Evolutionary conservation across 768 basidiomycete species (phyloP).

Genomic region (Pisolithus albus): DNA sequence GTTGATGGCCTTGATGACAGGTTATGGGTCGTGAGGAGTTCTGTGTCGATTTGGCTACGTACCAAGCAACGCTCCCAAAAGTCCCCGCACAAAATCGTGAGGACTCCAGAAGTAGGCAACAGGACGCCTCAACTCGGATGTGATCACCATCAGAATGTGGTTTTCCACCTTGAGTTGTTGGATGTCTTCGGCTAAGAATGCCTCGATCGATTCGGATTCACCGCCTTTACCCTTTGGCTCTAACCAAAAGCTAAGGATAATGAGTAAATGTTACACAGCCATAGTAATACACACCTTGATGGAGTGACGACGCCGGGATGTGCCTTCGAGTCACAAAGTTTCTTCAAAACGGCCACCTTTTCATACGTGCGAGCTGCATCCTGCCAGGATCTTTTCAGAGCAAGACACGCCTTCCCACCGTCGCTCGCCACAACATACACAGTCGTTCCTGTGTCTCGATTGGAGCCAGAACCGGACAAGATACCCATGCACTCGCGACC

Average conservation of each 20-base stretch:
- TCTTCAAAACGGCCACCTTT: neutral
- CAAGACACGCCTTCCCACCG: neutral
- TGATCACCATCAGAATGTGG: neutral
- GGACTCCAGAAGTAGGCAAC: constrained; percentile 13
- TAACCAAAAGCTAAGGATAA: neutral
- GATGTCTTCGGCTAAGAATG: neutral
- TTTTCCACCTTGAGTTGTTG: neutral
- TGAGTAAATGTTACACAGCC: neutral
- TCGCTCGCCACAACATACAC: constrained; percentile 2
- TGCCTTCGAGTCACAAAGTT: neutral
- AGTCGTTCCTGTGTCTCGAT: constrained; percentile 4
- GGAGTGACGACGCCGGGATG: neutral
- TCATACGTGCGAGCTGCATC: neutral
- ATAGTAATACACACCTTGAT: neutral
- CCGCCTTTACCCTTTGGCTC: neutral
- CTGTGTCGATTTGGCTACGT: neutral
- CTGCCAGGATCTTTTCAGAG: constrained; percentile 9
- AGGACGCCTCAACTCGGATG: constrained; percentile 5
- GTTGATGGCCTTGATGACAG: constrained; percentile 12
- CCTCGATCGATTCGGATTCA: constrained; percentile 3
- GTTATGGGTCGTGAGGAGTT: neutral
- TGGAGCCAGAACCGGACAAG: constrained; percentile 5
- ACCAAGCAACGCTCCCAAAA: constrained; percentile 12
- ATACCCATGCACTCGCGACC: neutral
- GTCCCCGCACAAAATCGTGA: constrained; percentile 13